Evolutionary conservation across 2,329 filamentous ascomycete species (phyloP).

Genomic region (Tolypocladium nubicola): DNA sequence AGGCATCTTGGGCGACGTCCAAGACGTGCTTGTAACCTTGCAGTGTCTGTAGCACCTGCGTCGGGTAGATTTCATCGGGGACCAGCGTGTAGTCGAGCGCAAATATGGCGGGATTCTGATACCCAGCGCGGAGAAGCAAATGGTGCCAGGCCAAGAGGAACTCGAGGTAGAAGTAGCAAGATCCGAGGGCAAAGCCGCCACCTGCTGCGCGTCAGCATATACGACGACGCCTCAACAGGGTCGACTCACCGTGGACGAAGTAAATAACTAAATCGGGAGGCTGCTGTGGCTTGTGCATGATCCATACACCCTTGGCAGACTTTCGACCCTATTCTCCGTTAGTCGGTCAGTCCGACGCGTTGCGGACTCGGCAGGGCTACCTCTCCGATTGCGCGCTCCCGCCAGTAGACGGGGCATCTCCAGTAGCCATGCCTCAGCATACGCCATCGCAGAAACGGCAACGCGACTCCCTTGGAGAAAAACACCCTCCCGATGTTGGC

Average conservation of each 20-base stretch:
- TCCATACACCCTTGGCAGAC: slow-evolving; percentile 56
- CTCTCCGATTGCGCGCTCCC: slow-evolving; percentile 28
- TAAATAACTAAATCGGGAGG: slow-evolving; percentile 70
- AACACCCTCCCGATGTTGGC: slow-evolving; percentile 62
- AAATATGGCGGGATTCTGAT: slow-evolving; percentile 67
- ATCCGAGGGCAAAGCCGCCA: slow-evolving; percentile 78
- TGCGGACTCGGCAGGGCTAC: slow-evolving; percentile 9
- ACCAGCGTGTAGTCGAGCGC: slow-evolving; percentile 73
- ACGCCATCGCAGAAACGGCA: slow-evolving; percentile 66
- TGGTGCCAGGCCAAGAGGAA: slow-evolving; percentile 65
- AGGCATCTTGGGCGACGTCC: slow-evolving; percentile 43
- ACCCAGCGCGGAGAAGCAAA: slow-evolving; percentile 54
- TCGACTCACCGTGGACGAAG: slow-evolving; percentile 61
- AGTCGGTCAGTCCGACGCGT: not conserved
- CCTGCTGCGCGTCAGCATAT: slow-evolving; percentile 28
- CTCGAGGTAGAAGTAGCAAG: slow-evolving; percentile 74
- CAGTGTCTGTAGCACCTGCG: slow-evolving; percentile 59
- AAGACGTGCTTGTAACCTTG: slow-evolving; percentile 63
- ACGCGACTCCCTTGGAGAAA: slow-evolving; percentile 61
- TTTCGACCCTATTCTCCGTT: slow-evolving; percentile 21
- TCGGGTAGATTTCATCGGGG: slow-evolving; percentile 62
- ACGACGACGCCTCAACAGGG: not conserved
- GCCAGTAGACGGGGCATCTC: slow-evolving; percentile 52
- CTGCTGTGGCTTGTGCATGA: slow-evolving; percentile 47
- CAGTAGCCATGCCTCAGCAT: slow-evolving; percentile 63